Evolutionary conservation across 306 rosid species (phyloP).

Genomic region (Senna tora): DNA sequence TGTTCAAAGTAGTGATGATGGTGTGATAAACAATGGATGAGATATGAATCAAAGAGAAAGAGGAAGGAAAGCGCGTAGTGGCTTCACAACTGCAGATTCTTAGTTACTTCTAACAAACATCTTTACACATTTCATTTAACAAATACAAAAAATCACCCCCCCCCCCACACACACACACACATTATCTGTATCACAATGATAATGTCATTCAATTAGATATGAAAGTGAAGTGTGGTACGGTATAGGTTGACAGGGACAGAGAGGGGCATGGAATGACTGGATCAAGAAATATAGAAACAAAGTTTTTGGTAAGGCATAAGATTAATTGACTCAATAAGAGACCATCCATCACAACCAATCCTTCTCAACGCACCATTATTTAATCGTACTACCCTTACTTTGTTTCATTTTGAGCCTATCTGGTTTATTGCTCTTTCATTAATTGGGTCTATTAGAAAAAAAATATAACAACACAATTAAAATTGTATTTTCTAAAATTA

Average conservation of each 20-base stretch:
- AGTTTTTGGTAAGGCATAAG: not conserved
- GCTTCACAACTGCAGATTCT: conserved; percentile 4
- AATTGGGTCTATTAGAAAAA: no score
- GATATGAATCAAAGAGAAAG: not conserved
- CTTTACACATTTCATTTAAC: no score
- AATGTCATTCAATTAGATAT: not conserved
- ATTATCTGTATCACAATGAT: no score
- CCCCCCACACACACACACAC: no score
- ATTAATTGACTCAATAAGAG: not conserved
- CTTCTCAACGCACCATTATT: not conserved
- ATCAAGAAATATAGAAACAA: not conserved
- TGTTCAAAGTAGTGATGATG: not conserved
- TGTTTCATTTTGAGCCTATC: not conserved
- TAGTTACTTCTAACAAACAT: not conserved
- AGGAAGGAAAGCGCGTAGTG: not conserved
- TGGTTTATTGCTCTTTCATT: no score
- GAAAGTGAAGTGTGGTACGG: not conserved
- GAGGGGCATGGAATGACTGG: not conserved
- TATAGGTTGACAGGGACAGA: not conserved
- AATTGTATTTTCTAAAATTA: no score
- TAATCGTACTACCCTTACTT: not conserved
- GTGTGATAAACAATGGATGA: not conserved
- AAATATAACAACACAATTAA: no score
- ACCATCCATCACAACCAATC: not conserved
- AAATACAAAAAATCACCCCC: no score